Base-by-base conservation (phyloP, 1,139 yeast genomes). In the Lodderomyces oxycetoniae region DNA sequence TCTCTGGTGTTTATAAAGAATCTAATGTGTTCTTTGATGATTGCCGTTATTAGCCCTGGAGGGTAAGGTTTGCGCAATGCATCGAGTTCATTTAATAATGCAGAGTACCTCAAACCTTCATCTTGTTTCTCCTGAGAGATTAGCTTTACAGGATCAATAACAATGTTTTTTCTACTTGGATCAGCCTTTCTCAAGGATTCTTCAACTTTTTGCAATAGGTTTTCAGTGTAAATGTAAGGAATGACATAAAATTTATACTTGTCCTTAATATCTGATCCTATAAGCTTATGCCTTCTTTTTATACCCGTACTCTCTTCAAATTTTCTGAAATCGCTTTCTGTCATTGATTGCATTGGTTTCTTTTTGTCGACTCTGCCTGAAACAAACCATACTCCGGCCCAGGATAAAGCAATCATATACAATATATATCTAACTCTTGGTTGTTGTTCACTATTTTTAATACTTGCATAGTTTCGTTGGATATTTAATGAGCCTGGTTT, bases 281-380 rank as follows among this genome's bases (percentile, higher is more conserved):
- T 64, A 33, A 74, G 47, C 37, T 71, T 63, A 33, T 61, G 56
- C 41, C 80, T 68, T 52, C 85, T 67, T 49, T 65, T 78, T 45
- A 78, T 64, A 3, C 80, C 78, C 5, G 70, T 62, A 43, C 65
- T 48, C 32, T 63, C 55, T 43, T 77, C 81, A 40, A 64, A 63
- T 33, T 64, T 67, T 27, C 61, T 49, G 63, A 77, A 80, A 47
- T 84, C 93, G 37, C 69, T 70, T 45, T 78, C 85, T 8, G 78
- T 63, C 43, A 63, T 63, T 20, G 76, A 67, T 14, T 61, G 51
- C 25, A 61, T 76, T 15, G 75, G 76, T 28, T 43, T 50, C 43
- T 67, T 71, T 43, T 72, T 71, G 39, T 77, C 79, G n/a, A 79
- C 66, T 19, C 61, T 59, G 20, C 62, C 59, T 3, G 77, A 75